Evolutionary conservation across 2,329 filamentous ascomycete genomes (phyloP).

Genomic region (Beauveria pseudobassiana): DNA sequence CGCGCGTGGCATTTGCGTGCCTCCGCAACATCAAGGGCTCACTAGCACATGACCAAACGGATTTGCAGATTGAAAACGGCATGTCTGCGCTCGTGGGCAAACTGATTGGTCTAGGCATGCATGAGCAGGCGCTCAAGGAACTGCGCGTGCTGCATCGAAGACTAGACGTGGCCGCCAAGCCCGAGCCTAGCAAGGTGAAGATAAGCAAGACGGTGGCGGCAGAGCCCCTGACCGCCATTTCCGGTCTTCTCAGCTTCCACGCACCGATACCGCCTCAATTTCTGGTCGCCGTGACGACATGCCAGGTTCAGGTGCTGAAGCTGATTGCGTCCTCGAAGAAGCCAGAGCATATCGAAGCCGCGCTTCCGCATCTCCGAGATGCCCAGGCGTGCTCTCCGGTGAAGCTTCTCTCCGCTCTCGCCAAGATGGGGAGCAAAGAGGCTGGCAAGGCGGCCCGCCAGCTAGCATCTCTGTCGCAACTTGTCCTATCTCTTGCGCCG

Average conservation of each 20-base stretch:
- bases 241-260: constrained; percentile 57
- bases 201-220: constrained; percentile 24
- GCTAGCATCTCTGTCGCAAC: constrained; percentile 58
- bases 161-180: constrained; percentile 35
- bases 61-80: constrained; percentile 64
- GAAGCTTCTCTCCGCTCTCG: constrained; percentile 44
- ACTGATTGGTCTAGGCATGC: constrained; percentile 55
- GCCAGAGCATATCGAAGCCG: constrained; percentile 49
- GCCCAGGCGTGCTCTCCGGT: constrained; percentile 48
- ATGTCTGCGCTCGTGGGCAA: constrained; percentile 63
- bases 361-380: constrained; percentile 47
- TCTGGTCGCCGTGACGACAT: constrained; percentile 50
- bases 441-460: constrained; percentile 54
- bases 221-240: constrained; percentile 30
- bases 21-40: constrained; percentile 51
- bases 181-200: constrained; percentile 14
- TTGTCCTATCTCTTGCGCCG: constrained; percentile 58
- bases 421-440: constrained; percentile 36
- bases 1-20: constrained; percentile 58
- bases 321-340: constrained; percentile 55
- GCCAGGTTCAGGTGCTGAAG: constrained; percentile 58
- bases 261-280: constrained; percentile 34
- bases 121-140: constrained; percentile 63
- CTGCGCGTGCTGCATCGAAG: constrained; percentile 57
- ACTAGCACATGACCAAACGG: constrained; percentile 46